phyloP scores from a whole-genome alignment of 176 grass and related monocot genomes.

The Avena eriantha region DNA sequence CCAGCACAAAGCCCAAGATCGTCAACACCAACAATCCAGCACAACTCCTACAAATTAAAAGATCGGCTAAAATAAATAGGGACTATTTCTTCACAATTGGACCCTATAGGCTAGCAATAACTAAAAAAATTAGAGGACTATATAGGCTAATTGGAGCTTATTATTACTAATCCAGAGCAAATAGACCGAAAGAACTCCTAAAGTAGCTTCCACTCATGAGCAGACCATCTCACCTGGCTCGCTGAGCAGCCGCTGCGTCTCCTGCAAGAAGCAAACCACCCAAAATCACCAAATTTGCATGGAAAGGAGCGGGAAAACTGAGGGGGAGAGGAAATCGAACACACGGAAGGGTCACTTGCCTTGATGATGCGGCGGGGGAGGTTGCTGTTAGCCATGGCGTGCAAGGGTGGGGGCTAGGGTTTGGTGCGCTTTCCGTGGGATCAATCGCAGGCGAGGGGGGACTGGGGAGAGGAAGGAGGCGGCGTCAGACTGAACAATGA shows the following conservation, averaged over 20 bases:
- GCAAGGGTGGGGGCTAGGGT: slow-evolving; percentile 36
- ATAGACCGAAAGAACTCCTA: slow-evolving; percentile 9
- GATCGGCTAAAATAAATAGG: neutral
- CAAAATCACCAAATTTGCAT: slow-evolving; percentile 21
- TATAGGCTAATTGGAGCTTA: slow-evolving; percentile 24
- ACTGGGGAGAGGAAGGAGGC: neutral
- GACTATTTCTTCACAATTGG: neutral
- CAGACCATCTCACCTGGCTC: slow-evolving; percentile 68
- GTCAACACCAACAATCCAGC: slow-evolving; percentile 20
- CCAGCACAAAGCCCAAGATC: slow-evolving; percentile 3
- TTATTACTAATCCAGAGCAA: neutral
- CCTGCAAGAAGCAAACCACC: slow-evolving; percentile 59
- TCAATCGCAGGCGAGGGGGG: slow-evolving; percentile 4
- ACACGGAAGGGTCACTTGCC: slow-evolving; percentile 38
- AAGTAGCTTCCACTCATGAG: neutral
- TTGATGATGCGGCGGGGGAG: slow-evolving; percentile 98
- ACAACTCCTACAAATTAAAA: neutral
- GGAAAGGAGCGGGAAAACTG: slow-evolving; percentile 16
- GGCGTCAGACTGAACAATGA: neutral
- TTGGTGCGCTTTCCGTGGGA: slow-evolving; percentile 5
- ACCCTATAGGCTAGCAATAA: neutral
- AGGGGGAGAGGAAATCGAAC: neutral
- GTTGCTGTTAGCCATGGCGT: slow-evolving; percentile 83
- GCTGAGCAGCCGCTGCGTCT: slow-evolving; percentile 93
- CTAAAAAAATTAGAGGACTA: slow-evolving; percentile 38